Evolutionary conservation across 805 yeast species (phyloP).

Genomic region (Starmera quercuum): DNA sequence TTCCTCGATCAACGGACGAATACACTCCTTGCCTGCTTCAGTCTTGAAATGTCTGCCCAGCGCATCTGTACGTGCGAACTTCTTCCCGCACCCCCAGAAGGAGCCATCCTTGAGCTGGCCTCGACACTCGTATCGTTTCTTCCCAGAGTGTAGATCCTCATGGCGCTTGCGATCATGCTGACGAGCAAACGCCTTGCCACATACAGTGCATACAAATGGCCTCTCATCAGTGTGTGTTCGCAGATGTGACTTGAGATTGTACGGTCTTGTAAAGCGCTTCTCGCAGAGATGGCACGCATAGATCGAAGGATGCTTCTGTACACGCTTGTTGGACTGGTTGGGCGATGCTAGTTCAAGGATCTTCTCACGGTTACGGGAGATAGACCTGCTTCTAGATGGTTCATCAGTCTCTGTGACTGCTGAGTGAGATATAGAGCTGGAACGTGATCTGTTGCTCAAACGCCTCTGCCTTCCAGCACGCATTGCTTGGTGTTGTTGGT

Average conservation of each 20-base stretch:
- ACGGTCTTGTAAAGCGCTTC: constrained; percentile 85
- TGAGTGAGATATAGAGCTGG: constrained; percentile 11
- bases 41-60: constrained; percentile 73
- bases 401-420: constrained; percentile 16
- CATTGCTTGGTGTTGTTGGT: constrained; percentile 11
- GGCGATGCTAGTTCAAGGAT: constrained; percentile 63
- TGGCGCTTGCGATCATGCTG: constrained; percentile 74
- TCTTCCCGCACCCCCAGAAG: constrained; percentile 74
- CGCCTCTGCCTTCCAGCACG: constrained; percentile 27
- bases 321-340: constrained; percentile 40
- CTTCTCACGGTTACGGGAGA: constrained; percentile 36
- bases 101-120: constrained; percentile 54
- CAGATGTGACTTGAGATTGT: constrained; percentile 84
- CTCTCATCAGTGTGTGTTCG: constrained; percentile 86
- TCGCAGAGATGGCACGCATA: constrained; percentile 80
- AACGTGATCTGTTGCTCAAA: constrained; percentile 31
- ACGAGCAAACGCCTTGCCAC: constrained; percentile 79
- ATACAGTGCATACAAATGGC: constrained; percentile 63
- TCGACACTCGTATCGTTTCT: constrained; percentile 64
- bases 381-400: constrained; percentile 9
- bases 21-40: constrained; percentile 69
- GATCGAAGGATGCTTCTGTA: constrained; percentile 65
- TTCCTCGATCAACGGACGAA: constrained; percentile 59
- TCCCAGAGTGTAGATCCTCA: constrained; percentile 69
- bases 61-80: constrained; percentile 76